Conservation (phyloP, 352 stramenopile genomes). For the Phytophthora pisi region DNA sequence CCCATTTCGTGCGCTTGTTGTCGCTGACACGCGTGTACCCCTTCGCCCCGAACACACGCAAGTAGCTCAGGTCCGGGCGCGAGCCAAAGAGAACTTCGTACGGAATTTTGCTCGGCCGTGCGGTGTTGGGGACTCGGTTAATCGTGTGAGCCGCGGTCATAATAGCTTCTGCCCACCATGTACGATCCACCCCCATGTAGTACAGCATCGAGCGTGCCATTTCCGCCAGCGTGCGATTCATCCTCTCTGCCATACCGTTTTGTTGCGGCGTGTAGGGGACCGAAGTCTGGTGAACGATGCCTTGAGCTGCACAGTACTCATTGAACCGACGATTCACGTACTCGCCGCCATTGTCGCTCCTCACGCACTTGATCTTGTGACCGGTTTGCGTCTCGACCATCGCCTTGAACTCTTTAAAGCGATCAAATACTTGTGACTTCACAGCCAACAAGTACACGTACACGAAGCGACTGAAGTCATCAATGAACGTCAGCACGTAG, state of each 20-base stretch:
- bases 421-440: conserved; percentile 28
- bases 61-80: no score
- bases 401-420: conserved; percentile 14
- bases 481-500: conserved; percentile 24
- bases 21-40: background rate
- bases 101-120: no score
- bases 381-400: no score
- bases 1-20: conserved; percentile 20
- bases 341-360: conserved; percentile 20
- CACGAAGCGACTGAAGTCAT: conserved; percentile 29
- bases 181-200: no score
- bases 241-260: background rate
- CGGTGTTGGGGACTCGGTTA: no score
- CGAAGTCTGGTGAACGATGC: conserved; percentile 26
- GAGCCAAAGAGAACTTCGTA: no score
- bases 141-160: no score
- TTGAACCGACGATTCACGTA: conserved; percentile 13
- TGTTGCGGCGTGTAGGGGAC: conserved; percentile 17
- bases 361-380: no score
- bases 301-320: conserved; percentile 4
- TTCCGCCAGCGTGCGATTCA: no score
- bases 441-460: conserved; percentile 25
- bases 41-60: no score
- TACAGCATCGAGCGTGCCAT: no score
- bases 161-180: no score